phyloP scores from a whole-genome alignment of 2,329 filamentous ascomycete genomes.

The Sporothrix pallida region DNA sequence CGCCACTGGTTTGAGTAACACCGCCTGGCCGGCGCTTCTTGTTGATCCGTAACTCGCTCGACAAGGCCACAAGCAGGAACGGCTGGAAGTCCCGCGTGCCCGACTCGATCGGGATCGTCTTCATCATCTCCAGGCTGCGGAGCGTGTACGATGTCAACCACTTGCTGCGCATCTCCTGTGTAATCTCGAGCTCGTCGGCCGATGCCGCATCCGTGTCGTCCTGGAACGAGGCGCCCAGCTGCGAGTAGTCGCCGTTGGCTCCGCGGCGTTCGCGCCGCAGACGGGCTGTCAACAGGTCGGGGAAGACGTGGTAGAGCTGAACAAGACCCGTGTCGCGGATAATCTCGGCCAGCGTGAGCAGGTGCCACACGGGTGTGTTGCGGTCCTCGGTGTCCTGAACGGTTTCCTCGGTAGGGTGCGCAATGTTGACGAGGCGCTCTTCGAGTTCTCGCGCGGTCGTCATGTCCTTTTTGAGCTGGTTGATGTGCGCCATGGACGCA shows the following conservation, averaged over 20 bases:
- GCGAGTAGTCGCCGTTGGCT: conserved; percentile 39
- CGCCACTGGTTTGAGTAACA: background rate
- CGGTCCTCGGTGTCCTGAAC: conserved; percentile 58
- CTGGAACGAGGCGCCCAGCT: conserved; percentile 22
- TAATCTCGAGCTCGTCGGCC: conserved; percentile 26
- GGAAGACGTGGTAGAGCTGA: conserved; percentile 61
- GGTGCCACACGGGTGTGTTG: conserved; percentile 58
- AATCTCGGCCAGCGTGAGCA: conserved; percentile 58
- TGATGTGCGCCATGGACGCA: conserved; percentile 42
- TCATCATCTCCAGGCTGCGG: conserved; percentile 56
- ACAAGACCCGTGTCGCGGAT: conserved; percentile 59
- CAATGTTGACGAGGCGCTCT: conserved; percentile 52
- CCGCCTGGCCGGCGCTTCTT: conserved; percentile 36
- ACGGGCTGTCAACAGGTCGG: conserved; percentile 54
- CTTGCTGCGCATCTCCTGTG: conserved; percentile 41
- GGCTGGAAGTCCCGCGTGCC: conserved; percentile 61
- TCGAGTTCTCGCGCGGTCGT: conserved; percentile 51
- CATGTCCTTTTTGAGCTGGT: conserved; percentile 46
- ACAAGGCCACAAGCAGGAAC: conserved; percentile 56
- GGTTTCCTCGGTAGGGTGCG: conserved; percentile 53
- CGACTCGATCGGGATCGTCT: conserved; percentile 57
- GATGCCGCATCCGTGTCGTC: conserved; percentile 27
- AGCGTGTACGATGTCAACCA: conserved; percentile 59
- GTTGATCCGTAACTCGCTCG: conserved; percentile 55
- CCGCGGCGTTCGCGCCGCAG: conserved; percentile 43